Conservation (phyloP, 164 flowering plant species). For the Liriodendron chinense region DNA sequence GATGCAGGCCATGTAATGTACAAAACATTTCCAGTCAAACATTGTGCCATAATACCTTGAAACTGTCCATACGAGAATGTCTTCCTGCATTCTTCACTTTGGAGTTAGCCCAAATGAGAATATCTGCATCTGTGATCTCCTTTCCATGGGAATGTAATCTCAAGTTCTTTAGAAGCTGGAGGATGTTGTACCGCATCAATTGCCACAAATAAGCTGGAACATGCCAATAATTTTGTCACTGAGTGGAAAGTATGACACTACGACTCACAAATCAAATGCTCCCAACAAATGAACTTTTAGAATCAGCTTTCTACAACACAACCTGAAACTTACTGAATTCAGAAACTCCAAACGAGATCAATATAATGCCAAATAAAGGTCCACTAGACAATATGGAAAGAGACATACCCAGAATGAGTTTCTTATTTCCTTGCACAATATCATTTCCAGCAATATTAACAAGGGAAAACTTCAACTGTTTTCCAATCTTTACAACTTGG, state of each 20-base stretch:
- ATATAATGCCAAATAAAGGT: neutral
- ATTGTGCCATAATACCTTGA: conserved; percentile 51
- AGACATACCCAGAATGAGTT: conserved; percentile 70
- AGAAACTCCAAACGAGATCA: neutral
- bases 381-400: neutral
- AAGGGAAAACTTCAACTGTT: conserved; percentile 79
- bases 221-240: neutral
- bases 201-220: conserved; percentile 90
- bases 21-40: neutral
- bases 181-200: conserved; percentile 86
- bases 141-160: conserved; percentile 81
- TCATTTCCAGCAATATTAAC: conserved; percentile 93
- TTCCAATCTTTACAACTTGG: conserved; percentile 88
- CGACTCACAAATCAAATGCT: neutral
- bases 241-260: neutral
- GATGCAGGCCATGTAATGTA: neutral
- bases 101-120: conserved; percentile 78
- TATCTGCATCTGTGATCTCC: conserved; percentile 81
- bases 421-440: conserved; percentile 92
- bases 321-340: neutral
- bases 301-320: neutral
- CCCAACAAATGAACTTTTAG: neutral
- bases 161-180: conserved; percentile 79
- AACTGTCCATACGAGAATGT: conserved; percentile 60
- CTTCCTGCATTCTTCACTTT: conserved; percentile 66